Percentiles rank a stretch among this genome's conserved stretches.
Evolutionary conservation across 2,329 filamentous ascomycete genomes (phyloP).

Genomic region (Cercospora zeae-maydis): DNA sequence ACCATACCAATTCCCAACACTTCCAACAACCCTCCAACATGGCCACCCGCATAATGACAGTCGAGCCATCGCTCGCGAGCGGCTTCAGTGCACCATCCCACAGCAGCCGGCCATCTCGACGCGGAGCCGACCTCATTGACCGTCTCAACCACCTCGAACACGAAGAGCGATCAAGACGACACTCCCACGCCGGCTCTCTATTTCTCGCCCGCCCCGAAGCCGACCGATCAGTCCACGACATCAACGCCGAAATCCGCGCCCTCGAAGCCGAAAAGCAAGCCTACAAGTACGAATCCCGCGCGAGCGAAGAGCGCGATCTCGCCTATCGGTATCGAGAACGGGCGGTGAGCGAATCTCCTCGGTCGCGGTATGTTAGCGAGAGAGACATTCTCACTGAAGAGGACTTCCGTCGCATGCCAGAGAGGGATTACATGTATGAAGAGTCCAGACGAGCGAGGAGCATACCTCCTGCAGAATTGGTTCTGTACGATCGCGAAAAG

Average conservation of each 20-base stretch:
- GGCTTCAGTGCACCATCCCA: not conserved
- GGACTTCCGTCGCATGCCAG: slow-evolving; percentile 28
- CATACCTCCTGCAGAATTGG: slow-evolving; percentile 35
- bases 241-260: slow-evolving; percentile 67
- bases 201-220: slow-evolving; percentile 20
- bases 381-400: slow-evolving; percentile 1
- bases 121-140: slow-evolving; percentile 7
- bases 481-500: slow-evolving; percentile 54
- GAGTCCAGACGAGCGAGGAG: slow-evolving; percentile 39
- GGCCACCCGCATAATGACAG: slow-evolving; percentile 2
- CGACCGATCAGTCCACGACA: slow-evolving; percentile 55
- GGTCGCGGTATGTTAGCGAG: not conserved
- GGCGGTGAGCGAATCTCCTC: not conserved
- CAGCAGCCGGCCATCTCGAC: not conserved
- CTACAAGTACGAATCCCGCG: slow-evolving; percentile 55
- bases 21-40: not conserved
- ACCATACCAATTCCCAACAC: not conserved
- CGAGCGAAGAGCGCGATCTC: slow-evolving; percentile 42
- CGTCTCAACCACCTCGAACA: slow-evolving; percentile 7
- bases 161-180: slow-evolving; percentile 6
- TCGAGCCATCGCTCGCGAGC: slow-evolving; percentile 8
- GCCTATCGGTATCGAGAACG: slow-evolving; percentile 44
- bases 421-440: slow-evolving; percentile 48
- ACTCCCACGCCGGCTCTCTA: slow-evolving; percentile 17
- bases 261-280: slow-evolving; percentile 64